A percentile compares a stretch with the other conserved stretches of the same genome.
Conservation (phyloP, 805 yeast genomes). For the Wickerhamomyces bisporus region DNA sequence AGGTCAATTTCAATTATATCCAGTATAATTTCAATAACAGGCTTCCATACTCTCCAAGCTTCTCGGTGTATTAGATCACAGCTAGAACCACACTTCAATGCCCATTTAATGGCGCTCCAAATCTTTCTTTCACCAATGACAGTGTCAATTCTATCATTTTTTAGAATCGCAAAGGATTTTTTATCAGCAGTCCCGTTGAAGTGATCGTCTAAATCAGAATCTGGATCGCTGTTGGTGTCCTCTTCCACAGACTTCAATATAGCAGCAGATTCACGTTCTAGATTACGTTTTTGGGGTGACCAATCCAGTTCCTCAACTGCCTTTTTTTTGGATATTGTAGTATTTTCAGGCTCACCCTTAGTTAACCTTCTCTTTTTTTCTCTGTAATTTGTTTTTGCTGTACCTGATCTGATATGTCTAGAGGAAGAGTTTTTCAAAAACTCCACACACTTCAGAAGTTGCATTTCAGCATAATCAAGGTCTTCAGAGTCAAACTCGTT, state of each 20-base stretch:
- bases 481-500: slow-evolving; percentile 8
- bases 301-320: slow-evolving; percentile 1
- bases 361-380: slow-evolving; percentile 3
- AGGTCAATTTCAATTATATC: slow-evolving; percentile 15
- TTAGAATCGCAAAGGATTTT: slow-evolving; percentile 19
- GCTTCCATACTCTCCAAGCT: slow-evolving; percentile 21
- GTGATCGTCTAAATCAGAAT: slow-evolving; percentile 5
- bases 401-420: slow-evolving; percentile 9
- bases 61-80: slow-evolving; percentile 6
- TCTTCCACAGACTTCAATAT: not conserved
- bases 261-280: slow-evolving; percentile 9
- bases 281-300: slow-evolving; percentile 21
- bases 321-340: too few species aligned
- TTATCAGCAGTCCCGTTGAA: slow-evolving; percentile 8
- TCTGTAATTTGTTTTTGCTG: slow-evolving; percentile 9
- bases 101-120: slow-evolving; percentile 28
- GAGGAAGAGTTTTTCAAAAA: slow-evolving; percentile 6
- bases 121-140: slow-evolving; percentile 16
- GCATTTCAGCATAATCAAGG: slow-evolving; percentile 8
- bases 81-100: slow-evolving; percentile 23
- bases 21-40: slow-evolving; percentile 12
- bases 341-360: too few species aligned
- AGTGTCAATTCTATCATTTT: slow-evolving; percentile 22
- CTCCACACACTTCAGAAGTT: slow-evolving; percentile 8
- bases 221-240: slow-evolving; percentile 2